Base-by-base conservation (phyloP, 345 rosid species). In the Melastoma malabathricum region DNA sequence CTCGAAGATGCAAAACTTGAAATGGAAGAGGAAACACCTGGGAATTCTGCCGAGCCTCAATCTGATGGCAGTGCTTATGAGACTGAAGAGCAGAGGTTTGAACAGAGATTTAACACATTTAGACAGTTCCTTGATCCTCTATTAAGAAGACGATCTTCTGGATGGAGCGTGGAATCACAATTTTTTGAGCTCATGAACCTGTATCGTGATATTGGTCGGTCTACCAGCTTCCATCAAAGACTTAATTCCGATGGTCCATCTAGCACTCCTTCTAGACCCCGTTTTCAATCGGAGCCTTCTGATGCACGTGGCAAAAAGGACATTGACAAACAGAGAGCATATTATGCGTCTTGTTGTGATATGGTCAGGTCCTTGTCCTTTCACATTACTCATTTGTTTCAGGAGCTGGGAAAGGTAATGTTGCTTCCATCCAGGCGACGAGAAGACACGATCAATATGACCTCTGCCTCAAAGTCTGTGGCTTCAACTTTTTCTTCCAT, bases 321-420 rank as follows among this genome's bases (percentile, higher is more conserved):
- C 46, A 17, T 64, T 66, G 98, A 86, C 72, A 86, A 74, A 63
- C 84, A 74, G 61, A 80, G 78, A 63, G 82, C 89, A 10, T 77
- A 80, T 68, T 81, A 84, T 67, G 69, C 80, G 50, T 84, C 98
- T 38, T 84, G 98, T 70, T 84, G 96, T 71, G 98, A 90, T 68
- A 77, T 80, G 89, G 76, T 86, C 68, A 78, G 75, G 66, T 86
- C 94, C 46, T 78, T 90, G 52, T 77, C 84, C 48, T 82, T 82
- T 71, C 98, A 90, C 70, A 86, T 90, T 55, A 75, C 79, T 46
- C 86, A 82, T 75, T 62, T 90, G 79, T 90, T 82, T 75, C 98
- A 84, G 56, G 98, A 90, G 82, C 68, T 90, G 70, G 96, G 98
- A 54, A 90, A 90, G 69, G 83, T 78, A 59, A 86, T 89, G 94